phyloP scores from a whole-genome alignment of 148 eudicot species.

The Rhododendron williamsianum region DNA sequence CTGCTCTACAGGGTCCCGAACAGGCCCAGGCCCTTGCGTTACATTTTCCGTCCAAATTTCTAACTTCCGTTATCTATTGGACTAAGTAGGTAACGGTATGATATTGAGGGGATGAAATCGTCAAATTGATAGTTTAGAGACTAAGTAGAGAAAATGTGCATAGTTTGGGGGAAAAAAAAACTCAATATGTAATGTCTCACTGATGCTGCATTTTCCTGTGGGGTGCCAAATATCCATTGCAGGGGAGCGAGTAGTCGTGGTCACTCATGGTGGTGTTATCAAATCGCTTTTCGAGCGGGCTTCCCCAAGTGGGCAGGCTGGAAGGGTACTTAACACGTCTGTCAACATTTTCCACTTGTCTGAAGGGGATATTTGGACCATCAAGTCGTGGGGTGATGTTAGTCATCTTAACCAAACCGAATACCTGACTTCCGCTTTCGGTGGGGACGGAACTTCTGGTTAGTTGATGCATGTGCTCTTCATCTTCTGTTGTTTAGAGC shows the following conservation, averaged over 20 bases:
- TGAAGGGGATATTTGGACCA: conserved; percentile 51
- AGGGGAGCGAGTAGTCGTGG: conserved; percentile 79
- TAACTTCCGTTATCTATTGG: no score
- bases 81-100: no score
- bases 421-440: conserved; percentile 63
- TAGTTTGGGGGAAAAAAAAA: no score
- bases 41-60: no score
- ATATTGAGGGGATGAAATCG: no score
- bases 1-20: no score
- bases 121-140: no score
- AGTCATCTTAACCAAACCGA: conserved; percentile 59
- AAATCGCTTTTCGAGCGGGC: conserved; percentile 59
- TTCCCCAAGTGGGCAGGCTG: conserved; percentile 30
- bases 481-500: not conserved
- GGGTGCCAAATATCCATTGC: conserved; percentile 11
- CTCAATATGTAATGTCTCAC: not conserved
- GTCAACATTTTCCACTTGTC: conserved; percentile 56
- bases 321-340: conserved; percentile 63
- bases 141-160: no score
- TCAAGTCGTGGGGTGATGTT: conserved; percentile 75
- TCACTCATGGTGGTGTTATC: conserved; percentile 78
- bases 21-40: no score
- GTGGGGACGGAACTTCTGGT: conserved; percentile 78
- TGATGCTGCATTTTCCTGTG: not conserved
- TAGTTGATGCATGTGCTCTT: conserved; percentile 19